Percentiles rank a stretch among this genome's conserved stretches.
Conservation (phyloP, 306 rosid species). For the Sicyos edulis region DNA sequence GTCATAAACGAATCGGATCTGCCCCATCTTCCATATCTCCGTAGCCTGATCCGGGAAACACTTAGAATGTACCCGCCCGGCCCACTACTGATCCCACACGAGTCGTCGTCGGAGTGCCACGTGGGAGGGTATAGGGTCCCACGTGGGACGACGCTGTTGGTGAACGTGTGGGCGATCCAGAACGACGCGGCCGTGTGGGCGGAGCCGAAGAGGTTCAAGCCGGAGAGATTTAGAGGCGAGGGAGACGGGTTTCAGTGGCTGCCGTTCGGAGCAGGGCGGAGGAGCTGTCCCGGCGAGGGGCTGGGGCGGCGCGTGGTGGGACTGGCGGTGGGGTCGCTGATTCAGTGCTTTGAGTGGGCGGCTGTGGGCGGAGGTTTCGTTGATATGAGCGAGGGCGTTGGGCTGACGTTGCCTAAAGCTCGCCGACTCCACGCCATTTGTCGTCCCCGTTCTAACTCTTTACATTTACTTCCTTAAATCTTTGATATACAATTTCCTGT, state of each 20-base stretch:
- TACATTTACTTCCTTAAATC: neutral
- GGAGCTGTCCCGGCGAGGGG: conserved; percentile 19
- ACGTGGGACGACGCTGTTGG: neutral
- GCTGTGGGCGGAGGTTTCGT: neutral
- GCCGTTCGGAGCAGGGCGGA: conserved; percentile 12
- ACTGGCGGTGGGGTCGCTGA: neutral
- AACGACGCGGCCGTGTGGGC: conserved; percentile 7
- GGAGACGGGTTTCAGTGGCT: conserved; percentile 16
- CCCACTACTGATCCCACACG: conserved; percentile 12
- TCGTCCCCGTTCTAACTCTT: neutral
- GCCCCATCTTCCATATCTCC: conserved; percentile 7
- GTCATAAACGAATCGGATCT: conserved; percentile 4
- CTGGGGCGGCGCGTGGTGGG: no score
- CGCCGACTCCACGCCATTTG: neutral
- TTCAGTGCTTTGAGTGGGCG: conserved; percentile 18
- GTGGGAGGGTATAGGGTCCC: conserved; percentile 1
- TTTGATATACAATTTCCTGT: no score
- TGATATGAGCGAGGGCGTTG: conserved; percentile 12
- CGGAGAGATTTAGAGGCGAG: neutral
- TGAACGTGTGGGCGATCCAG: conserved; percentile 15
- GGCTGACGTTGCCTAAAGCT: conserved; percentile 14
- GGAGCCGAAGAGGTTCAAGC: neutral
- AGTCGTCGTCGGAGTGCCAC: neutral
- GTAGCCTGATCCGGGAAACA: neutral
- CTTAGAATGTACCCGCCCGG: conserved; percentile 16